phyloP scores from a whole-genome alignment of 2,329 filamentous ascomycete species.

The Cercospora sp. region DNA sequence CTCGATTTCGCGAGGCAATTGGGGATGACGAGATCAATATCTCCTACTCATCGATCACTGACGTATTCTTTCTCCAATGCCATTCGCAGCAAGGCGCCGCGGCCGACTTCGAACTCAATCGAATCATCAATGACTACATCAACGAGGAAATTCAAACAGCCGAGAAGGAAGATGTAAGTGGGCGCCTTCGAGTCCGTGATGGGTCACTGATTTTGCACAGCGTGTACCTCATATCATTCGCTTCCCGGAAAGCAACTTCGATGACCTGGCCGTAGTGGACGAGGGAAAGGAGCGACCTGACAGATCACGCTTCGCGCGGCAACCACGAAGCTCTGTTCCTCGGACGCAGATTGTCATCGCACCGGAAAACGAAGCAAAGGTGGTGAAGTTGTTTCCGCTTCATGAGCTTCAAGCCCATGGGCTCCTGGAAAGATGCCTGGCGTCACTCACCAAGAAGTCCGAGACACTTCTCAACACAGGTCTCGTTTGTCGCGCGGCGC shows the following conservation, averaged over 20 bases:
- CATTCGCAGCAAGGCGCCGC: constrained; percentile 16
- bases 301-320: not conserved
- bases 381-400: constrained; percentile 22
- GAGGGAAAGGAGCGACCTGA: constrained; percentile 11
- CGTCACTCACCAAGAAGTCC: constrained; percentile 5
- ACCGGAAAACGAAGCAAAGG: constrained; percentile 14
- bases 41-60: constrained; percentile 23
- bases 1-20: constrained; percentile 25
- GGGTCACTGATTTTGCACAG: constrained; percentile 7
- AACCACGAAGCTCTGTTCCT: not conserved
- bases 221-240: constrained; percentile 22
- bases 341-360: constrained; percentile 22
- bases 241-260: constrained; percentile 28
- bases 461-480: constrained; percentile 16
- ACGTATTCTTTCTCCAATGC: constrained; percentile 30
- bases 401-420: constrained; percentile 20
- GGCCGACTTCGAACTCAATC: constrained; percentile 25
- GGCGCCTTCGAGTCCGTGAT: constrained; percentile 4
- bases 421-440: constrained; percentile 27
- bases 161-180: constrained; percentile 13
- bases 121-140: constrained; percentile 24
- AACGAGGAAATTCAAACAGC: constrained; percentile 23
- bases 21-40: constrained; percentile 25
- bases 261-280: constrained; percentile 20
- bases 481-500: constrained; percentile 26